phyloP scores from a whole-genome alignment of 306 rosid species.

The Glycine latifolia region DNA sequence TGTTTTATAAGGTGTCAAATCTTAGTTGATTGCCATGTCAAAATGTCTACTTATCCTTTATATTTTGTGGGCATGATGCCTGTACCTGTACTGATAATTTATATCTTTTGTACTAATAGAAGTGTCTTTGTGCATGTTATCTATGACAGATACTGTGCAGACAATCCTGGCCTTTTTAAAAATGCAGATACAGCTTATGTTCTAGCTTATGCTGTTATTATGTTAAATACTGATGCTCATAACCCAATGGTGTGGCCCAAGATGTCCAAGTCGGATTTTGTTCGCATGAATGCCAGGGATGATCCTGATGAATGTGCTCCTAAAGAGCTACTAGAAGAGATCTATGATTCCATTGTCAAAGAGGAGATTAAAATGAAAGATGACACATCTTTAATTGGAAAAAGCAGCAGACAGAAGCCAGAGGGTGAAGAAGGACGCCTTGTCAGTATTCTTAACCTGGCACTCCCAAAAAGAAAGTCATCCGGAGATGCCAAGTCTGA shows the following conservation, averaged over 20 bases:
- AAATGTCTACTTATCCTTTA: conserved; percentile 10
- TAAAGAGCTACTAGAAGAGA: conserved; percentile 86
- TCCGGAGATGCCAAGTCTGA: conserved; percentile 77
- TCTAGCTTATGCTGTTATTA: conserved; percentile 96
- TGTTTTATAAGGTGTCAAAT: conserved; percentile 33
- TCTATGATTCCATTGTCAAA: conserved; percentile 88
- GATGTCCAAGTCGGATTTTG: conserved; percentile 93
- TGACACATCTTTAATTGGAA: conserved; percentile 66
- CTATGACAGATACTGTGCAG: conserved; percentile 94
- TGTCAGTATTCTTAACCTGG: conserved; percentile 93
- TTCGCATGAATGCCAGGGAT: conserved; percentile 87
- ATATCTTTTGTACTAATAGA: conserved; percentile 44
- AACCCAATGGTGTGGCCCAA: conserved; percentile 99
- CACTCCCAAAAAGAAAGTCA: conserved; percentile 82
- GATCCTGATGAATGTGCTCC: conserved; percentile 94
- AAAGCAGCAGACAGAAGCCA: conserved; percentile 70
- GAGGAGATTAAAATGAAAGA: conserved; percentile 97
- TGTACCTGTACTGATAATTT: conserved; percentile 40
- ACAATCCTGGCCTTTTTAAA: conserved; percentile 92
- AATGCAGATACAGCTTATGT: conserved; percentile 98
- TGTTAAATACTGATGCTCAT: conserved; percentile 99
- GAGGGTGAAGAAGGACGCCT: conserved; percentile 93
- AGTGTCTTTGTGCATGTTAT: conserved; percentile 48
- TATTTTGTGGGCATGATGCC: conserved; percentile 15
- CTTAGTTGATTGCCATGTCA: conserved; percentile 32